phyloP scores from a whole-genome alignment of 2,329 filamentous ascomycete genomes.

The Colletotrichum sp. region DNA sequence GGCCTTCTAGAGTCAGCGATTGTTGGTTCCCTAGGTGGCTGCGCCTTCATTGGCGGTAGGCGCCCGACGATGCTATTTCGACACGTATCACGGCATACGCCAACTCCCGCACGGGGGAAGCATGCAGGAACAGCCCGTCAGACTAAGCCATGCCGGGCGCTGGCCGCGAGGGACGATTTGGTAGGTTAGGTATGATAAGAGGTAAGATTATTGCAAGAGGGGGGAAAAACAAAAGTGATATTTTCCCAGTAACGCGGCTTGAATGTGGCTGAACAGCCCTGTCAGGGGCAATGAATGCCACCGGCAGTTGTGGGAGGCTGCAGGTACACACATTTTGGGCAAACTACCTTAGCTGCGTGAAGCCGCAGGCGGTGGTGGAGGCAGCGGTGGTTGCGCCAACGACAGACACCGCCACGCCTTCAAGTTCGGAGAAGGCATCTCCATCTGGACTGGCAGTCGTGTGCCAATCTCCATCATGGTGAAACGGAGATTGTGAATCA shows the following conservation, averaged over 20 bases:
- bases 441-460: background rate
- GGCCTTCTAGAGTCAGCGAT: background rate
- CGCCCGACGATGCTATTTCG: background rate
- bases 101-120: background rate
- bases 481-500: background rate
- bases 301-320: background rate
- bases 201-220: background rate
- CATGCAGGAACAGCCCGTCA: background rate
- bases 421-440: background rate
- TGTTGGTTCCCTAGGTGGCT: background rate
- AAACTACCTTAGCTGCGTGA: background rate
- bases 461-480: background rate
- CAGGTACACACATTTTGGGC: background rate
- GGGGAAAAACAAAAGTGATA: background rate
- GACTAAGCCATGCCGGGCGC: background rate
- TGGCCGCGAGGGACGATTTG: background rate
- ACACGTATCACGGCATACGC: conserved; percentile 1
- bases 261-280: background rate
- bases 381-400: background rate
- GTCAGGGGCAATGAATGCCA: background rate
- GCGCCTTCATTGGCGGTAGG: background rate
- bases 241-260: background rate
- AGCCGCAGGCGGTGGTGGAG: background rate
- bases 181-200: background rate
- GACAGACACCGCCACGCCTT: background rate